A percentile compares a stretch with the other conserved stretches of the same genome.
phyloP scores from a whole-genome alignment of 305 asterid species.

The Rubia peregrina region DNA sequence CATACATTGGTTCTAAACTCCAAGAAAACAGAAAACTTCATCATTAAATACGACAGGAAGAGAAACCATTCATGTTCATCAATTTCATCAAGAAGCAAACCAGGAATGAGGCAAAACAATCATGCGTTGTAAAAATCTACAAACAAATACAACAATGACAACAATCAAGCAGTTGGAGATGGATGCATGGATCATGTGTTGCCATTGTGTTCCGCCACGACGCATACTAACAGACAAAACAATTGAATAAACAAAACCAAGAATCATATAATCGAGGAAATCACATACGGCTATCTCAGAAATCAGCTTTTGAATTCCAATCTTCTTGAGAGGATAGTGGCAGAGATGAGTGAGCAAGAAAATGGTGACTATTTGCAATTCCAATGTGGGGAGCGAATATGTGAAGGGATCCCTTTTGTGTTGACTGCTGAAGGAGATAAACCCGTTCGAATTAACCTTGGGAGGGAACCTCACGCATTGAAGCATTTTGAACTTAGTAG shows the following conservation, averaged over 20 bases:
- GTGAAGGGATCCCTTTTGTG: constrained; percentile 11
- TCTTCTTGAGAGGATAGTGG: constrained; percentile 17
- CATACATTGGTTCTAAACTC: neutral
- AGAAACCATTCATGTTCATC: neutral
- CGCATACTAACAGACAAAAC: neutral
- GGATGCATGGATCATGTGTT: no score
- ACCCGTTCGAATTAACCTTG: constrained; percentile 17
- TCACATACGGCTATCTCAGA: constrained; percentile 20
- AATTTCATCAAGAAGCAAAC: neutral
- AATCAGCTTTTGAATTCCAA: constrained; percentile 20
- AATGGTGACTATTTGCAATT: constrained; percentile 18
- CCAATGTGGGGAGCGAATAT: constrained; percentile 20
- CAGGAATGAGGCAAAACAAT: neutral
- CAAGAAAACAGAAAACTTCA: neutral
- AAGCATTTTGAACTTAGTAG: neutral
- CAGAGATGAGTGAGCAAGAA: constrained; percentile 20
- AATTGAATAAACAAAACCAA: neutral
- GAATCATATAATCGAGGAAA: neutral
- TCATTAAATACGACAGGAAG: neutral
- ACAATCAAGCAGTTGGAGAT: neutral
- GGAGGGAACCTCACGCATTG: constrained; percentile 12
- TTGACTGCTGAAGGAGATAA: neutral
- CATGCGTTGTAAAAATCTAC: neutral
- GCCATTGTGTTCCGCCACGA: neutral
- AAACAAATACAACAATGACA: neutral